phyloP scores from a whole-genome alignment of 306 rosid species.

The Prunus salicina region DNA sequence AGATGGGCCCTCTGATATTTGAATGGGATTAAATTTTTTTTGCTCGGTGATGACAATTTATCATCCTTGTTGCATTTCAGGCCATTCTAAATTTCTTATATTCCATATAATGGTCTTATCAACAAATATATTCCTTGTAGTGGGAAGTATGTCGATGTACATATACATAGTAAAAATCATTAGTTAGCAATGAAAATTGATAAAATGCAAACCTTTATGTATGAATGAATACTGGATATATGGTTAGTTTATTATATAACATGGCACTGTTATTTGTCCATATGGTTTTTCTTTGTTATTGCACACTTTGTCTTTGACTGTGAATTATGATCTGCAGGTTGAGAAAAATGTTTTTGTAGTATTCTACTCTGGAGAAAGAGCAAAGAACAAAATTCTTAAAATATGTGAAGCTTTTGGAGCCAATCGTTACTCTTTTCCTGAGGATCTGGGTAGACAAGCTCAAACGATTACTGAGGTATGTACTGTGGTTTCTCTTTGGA shows the following conservation, averaged over 20 bases:
- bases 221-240: background rate
- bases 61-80: too few relatives aligned
- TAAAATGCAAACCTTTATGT: background rate
- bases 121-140: too few relatives aligned
- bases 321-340: constrained; percentile 46
- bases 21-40: too few relatives aligned
- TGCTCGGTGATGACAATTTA: too few relatives aligned
- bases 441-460: constrained; percentile 51
- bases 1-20: too few relatives aligned
- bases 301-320: constrained; percentile 3
- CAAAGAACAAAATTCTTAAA: constrained; percentile 82
- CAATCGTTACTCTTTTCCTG: constrained; percentile 87
- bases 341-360: constrained; percentile 95
- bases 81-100: too few relatives aligned
- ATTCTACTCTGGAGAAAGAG: constrained; percentile 90
- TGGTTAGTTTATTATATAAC: background rate
- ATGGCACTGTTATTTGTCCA: background rate
- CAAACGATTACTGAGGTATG: constrained; percentile 44
- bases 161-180: too few relatives aligned
- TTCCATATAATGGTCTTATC: too few relatives aligned
- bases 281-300: constrained; percentile 7
- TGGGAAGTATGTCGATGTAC: too few relatives aligned
- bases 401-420: constrained; percentile 98
- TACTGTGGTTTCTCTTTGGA: constrained; percentile 18
- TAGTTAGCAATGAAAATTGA: background rate